These are phyloP conservation scores for Calonectria crousiana DNA, from an alignment of 2,329 filamentous ascomycete species.

Conservation along the genomic window DNA sequence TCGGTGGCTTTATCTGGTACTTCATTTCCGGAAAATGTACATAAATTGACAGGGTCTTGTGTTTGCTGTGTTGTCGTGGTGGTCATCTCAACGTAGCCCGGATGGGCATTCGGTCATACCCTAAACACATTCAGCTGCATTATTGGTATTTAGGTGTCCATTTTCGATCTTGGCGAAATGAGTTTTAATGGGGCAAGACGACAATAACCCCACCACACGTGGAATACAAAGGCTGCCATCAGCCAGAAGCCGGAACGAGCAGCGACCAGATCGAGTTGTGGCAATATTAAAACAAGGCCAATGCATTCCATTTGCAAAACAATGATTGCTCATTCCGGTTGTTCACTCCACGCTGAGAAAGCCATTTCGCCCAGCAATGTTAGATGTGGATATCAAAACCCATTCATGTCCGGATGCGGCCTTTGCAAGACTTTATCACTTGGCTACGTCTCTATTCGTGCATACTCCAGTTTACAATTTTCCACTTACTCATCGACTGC, in stretches of 20 bases:
- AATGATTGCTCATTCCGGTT: not conserved
- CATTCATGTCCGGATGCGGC: not conserved
- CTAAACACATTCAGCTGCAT: not conserved
- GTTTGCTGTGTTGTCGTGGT: not conserved
- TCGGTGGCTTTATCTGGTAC: not conserved
- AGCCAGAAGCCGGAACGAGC: not conserved
- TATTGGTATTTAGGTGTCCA: not conserved
- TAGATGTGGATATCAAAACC: not conserved
- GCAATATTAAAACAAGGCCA: not conserved
- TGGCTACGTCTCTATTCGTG: not conserved
- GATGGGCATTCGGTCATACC: not conserved
- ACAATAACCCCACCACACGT: not conserved
- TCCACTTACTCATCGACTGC: not conserved
- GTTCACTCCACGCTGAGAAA: not conserved
- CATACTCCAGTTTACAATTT: not conserved
- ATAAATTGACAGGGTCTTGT: not conserved
- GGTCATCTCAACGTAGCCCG: not conserved
- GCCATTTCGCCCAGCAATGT: not conserved
- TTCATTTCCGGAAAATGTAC: not conserved
- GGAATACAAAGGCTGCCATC: not conserved
- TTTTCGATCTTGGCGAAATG: not conserved
- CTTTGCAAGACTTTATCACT: not conserved
- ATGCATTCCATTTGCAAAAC: not conserved
- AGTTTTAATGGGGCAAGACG: not conserved
- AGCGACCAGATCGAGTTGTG: not conserved